Conservation (phyloP, 2,329 filamentous ascomycete species). For the Colletotrichum sp. region DNA sequence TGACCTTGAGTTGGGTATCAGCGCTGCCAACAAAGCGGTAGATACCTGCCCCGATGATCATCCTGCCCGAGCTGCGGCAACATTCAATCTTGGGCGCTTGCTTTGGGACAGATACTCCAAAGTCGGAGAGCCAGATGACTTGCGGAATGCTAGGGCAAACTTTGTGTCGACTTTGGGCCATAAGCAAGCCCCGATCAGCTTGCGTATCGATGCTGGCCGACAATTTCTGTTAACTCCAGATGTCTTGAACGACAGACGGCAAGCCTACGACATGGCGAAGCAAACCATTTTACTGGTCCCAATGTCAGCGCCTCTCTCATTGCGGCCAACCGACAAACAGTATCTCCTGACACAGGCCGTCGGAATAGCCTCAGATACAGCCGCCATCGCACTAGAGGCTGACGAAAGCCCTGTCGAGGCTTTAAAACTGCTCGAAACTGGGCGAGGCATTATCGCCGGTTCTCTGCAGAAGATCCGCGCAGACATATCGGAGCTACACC, state of each 20-base stretch:
- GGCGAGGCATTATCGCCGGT: slow-evolving; percentile 29
- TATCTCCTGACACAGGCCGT: slow-evolving; percentile 16
- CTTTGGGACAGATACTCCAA: neutral
- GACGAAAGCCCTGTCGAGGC: slow-evolving; percentile 9
- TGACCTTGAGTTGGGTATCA: neutral
- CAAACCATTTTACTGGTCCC: neutral
- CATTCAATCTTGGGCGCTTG: neutral
- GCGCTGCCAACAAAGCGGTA: neutral
- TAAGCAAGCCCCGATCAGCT: neutral
- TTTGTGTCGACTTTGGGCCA: neutral
- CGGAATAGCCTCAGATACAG: slow-evolving; percentile 25
- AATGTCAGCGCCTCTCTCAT: neutral
- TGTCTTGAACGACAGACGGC: neutral
- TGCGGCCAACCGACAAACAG: slow-evolving; percentile 23
- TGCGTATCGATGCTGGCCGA: neutral
- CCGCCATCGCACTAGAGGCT: slow-evolving; percentile 22
- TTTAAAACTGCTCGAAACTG: slow-evolving; percentile 27
- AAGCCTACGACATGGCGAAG: neutral
- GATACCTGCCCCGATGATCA: accelerated
- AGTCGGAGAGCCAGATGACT: neutral
- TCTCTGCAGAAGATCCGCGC: slow-evolving; percentile 25
- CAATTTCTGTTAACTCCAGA: neutral
- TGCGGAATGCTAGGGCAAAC: neutral
- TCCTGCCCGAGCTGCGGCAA: neutral
- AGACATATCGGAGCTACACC: slow-evolving; percentile 1